Percentiles rank a stretch among this genome's conserved stretches.
phyloP scores from a whole-genome alignment of 1,284 basidiomycete species.

The Microbotryum saponariae region DNA sequence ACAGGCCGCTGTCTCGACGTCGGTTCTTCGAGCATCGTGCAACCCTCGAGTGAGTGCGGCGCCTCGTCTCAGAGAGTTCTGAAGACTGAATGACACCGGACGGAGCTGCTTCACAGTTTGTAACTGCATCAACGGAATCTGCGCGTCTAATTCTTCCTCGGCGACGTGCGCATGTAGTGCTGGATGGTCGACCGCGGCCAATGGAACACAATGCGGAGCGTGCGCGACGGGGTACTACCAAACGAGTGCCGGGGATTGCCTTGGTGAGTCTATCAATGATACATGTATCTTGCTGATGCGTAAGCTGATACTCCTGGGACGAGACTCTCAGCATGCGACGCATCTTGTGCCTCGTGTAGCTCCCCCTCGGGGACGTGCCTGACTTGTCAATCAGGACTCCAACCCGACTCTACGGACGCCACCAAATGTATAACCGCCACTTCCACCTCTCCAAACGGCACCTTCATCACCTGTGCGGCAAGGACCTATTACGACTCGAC shows the following conservation, averaged over 20 bases:
- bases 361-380: conserved; percentile 59
- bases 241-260: conserved; percentile 59
- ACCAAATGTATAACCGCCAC: conserved; percentile 56
- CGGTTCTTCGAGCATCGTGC: not conserved
- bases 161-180: conserved; percentile 60
- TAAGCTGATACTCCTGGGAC: not conserved
- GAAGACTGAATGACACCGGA: not conserved
- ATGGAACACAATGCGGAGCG: conserved; percentile 52
- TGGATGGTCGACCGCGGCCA: conserved; percentile 61
- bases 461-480: conserved; percentile 54
- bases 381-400: conserved; percentile 60
- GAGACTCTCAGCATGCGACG: conserved; percentile 52
- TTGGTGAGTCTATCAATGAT: conserved; percentile 46
- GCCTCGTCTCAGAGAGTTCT: not conserved
- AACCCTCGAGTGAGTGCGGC: conserved; percentile 9
- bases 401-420: conserved; percentile 56
- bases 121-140: conserved; percentile 68
- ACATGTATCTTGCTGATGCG: not conserved
- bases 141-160: conserved; percentile 46
- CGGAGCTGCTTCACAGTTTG: conserved; percentile 50
- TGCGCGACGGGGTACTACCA: conserved; percentile 68
- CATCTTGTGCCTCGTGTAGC: conserved; percentile 62
- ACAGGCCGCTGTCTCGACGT: conserved; percentile 58
- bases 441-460: conserved; percentile 44
- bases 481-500: conserved; percentile 55